These are phyloP conservation scores for Rhipidocladum racemiflorum DNA, from an alignment of 176 grass and related monocot species.

Conservation along the genomic window DNA sequence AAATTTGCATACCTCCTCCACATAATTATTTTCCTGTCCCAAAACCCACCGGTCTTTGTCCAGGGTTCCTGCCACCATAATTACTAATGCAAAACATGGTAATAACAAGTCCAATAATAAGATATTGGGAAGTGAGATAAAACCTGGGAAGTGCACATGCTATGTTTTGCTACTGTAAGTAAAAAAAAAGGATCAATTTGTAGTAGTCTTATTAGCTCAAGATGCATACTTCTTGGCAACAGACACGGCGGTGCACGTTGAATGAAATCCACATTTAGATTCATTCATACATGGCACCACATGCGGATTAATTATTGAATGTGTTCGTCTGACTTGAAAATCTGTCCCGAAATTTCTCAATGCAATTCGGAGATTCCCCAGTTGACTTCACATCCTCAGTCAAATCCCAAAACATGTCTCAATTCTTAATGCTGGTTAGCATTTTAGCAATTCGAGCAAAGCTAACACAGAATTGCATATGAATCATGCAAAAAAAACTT, in stretches of 20 bases:
- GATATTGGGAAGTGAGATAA: not conserved
- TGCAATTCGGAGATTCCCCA: not conserved
- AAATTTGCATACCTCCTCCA: no score
- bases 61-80: no score
- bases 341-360: not conserved
- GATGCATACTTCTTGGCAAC: constrained; percentile 29
- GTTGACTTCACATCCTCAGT: constrained; percentile 10
- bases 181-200: not conserved
- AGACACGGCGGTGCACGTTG: constrained; percentile 31
- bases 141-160: not conserved
- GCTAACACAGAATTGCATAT: not conserved
- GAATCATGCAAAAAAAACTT: not conserved
- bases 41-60: no score
- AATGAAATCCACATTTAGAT: constrained; percentile 23
- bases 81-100: no score
- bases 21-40: no score
- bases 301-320: constrained; percentile 25
- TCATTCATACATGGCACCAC: constrained; percentile 10
- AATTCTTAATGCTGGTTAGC: not conserved
- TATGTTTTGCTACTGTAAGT: not conserved
- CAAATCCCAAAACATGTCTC: not conserved
- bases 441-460: not conserved
- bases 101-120: not conserved
- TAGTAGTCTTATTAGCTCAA: constrained; percentile 7
- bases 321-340: not conserved